A percentile compares a stretch with the other conserved stretches of the same genome.
Conservation (phyloP, 192 early-diverging fungal species). For the Umbelopsis ramanniana region DNA sequence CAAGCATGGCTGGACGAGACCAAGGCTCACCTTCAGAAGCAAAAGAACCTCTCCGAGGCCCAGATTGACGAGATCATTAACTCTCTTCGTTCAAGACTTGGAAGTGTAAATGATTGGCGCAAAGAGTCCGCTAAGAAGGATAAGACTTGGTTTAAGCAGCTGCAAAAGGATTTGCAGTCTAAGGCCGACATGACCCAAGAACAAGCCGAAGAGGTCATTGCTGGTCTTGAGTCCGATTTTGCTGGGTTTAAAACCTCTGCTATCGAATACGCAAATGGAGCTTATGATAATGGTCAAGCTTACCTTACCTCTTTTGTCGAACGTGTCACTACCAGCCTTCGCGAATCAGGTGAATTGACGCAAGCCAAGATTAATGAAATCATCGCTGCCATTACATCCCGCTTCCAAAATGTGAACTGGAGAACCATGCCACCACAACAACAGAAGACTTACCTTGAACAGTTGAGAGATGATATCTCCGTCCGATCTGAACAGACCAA, state of each 20-base stretch:
- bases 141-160: slow-evolving; percentile 21
- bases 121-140: slow-evolving; percentile 19
- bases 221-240: slow-evolving; percentile 4
- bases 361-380: slow-evolving; percentile 16
- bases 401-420: slow-evolving; percentile 11
- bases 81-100: neutral
- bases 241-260: slow-evolving; percentile 22
- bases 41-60: slow-evolving; percentile 3
- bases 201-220: slow-evolving; percentile 11
- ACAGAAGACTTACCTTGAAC: slow-evolving; percentile 13
- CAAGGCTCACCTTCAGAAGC: neutral
- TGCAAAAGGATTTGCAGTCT: neutral
- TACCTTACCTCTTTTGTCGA: slow-evolving; percentile 15
- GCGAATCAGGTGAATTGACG: slow-evolving; percentile 9
- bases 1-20: slow-evolving; percentile 14
- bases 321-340: slow-evolving; percentile 11
- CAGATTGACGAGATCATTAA: slow-evolving; percentile 16
- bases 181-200: slow-evolving; percentile 17
- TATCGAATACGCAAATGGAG: slow-evolving; percentile 15
- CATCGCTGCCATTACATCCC: slow-evolving; percentile 4
- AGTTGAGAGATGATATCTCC: neutral
- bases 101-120: slow-evolving; percentile 20
- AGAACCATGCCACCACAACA: slow-evolving; percentile 3
- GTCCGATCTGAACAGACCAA: slow-evolving; percentile 6
- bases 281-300: slow-evolving; percentile 1